phyloP scores from a whole-genome alignment of 1,284 basidiomycete genomes.

The Neolentinus lepideus region DNA sequence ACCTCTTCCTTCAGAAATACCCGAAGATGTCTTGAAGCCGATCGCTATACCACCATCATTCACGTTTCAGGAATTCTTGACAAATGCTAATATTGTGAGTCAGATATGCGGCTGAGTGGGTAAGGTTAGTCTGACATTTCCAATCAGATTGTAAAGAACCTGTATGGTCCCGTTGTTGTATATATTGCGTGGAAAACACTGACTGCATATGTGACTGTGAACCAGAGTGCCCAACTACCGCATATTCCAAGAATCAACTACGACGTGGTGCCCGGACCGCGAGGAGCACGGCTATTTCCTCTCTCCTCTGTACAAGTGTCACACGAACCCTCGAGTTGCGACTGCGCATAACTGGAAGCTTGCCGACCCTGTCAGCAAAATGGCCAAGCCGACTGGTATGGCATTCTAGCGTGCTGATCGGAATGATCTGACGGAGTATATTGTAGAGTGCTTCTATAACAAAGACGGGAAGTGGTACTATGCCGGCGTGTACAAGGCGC shows the following conservation, averaged over 20 bases:
- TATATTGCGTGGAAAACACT: not conserved
- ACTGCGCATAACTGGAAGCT: conserved; percentile 66
- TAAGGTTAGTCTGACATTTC: too few species aligned
- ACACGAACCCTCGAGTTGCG: conserved; percentile 61
- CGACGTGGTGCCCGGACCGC: conserved; percentile 68
- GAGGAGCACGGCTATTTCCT: conserved; percentile 77
- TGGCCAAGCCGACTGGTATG: conserved; percentile 56
- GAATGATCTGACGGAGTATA: not conserved
- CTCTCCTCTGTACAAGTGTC: conserved; percentile 64
- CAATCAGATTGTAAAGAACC: not conserved
- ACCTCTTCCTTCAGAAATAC: conserved; percentile 53
- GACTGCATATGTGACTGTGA: conserved; percentile 7
- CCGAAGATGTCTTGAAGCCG: conserved; percentile 57
- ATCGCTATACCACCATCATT: conserved; percentile 55
- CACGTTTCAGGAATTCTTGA: conserved; percentile 63
- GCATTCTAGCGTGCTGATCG: not conserved
- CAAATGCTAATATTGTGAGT: conserved; percentile 24
- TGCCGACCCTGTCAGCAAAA: conserved; percentile 49
- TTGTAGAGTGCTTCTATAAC: conserved; percentile 67
- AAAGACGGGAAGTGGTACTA: conserved; percentile 76
- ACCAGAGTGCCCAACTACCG: conserved; percentile 56
- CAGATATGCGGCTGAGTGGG: not conserved
- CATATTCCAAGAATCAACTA: conserved; percentile 57
- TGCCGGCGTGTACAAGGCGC: conserved; percentile 64
- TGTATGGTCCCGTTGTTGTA: conserved; percentile 1